Conservation (phyloP, 495 filamentous ascomycete genomes). For the Penicillium daleae region DNA sequence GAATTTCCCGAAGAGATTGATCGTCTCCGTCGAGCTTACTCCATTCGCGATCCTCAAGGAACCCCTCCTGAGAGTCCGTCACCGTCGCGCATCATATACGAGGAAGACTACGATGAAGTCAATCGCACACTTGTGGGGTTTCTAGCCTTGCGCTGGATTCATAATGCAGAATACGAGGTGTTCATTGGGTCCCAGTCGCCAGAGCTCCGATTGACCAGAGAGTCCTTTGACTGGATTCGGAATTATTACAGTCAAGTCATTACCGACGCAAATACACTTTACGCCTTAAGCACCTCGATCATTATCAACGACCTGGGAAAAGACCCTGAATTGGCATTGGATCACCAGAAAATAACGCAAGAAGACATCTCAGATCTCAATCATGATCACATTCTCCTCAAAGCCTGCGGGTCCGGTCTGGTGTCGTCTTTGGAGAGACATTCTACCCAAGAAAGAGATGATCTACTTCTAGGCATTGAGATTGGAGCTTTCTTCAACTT, state of each 20-base stretch:
- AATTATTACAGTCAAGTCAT: slow-evolving; percentile 17
- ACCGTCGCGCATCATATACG: slow-evolving; percentile 24
- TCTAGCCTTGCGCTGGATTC: slow-evolving; percentile 26
- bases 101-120: slow-evolving; percentile 25
- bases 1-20: slow-evolving; percentile 25
- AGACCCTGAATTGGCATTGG: slow-evolving; percentile 34
- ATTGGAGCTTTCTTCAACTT: slow-evolving; percentile 53
- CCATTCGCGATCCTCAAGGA: slow-evolving; percentile 21
- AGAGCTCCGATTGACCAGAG: slow-evolving; percentile 12
- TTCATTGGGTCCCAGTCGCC: slow-evolving; percentile 21
- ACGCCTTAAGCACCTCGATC: slow-evolving; percentile 39
- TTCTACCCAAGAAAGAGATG: slow-evolving; percentile 22
- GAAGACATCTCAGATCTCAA: slow-evolving; percentile 32
- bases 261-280: slow-evolving; percentile 30
- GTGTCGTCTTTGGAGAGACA: slow-evolving; percentile 32
- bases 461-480: slow-evolving; percentile 44
- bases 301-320: slow-evolving; percentile 47
- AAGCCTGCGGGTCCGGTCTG: slow-evolving; percentile 33
- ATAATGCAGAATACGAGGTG: slow-evolving; percentile 17
- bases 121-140: slow-evolving; percentile 25
- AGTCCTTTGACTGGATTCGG: slow-evolving; percentile 29
- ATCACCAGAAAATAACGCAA: slow-evolving; percentile 32
- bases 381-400: slow-evolving; percentile 41
- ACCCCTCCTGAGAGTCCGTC: background rate
- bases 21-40: slow-evolving; percentile 23